Evolutionary conservation across 2,329 filamentous ascomycete species (phyloP), one percentile per base, ranked within the genome.

Genomic region (Exophiala dermatitidis): DNA sequence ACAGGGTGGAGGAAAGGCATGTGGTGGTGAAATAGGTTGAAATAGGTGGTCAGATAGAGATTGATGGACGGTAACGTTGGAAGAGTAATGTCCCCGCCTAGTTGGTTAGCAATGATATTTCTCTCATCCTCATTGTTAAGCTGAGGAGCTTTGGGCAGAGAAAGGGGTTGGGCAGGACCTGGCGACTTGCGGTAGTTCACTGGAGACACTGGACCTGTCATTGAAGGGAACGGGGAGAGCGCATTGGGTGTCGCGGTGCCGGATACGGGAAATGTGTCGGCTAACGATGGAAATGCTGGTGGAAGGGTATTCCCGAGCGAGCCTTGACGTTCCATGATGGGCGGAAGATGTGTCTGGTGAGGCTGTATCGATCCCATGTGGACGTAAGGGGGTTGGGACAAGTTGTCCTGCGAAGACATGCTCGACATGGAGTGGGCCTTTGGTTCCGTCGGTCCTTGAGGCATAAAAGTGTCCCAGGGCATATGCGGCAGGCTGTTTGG

Each of bases 21-120:
- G 67, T 98, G 93, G 65, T 95, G 93, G 67, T 98, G 93, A 72
- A 97, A 98, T 65, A 96, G 77, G 68, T 88, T 90, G 71, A 97
- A 98, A 76, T 97, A 98, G 1, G 91, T 95, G 56, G 90, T 88
- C 58, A 98, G 76, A 70, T 95, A 95, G 59, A 90, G 83, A 72
- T 98, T 97, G 68, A 97, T 74, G 2, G 88, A 86, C 34, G 83
- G 79, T 34, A 90, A 78, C 61, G 80, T 84, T 4, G 93, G 93
- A 43, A 97, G 79, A 60, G 89, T 86, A 77, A 97, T 96, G 53
- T 87, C 90, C 52, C 94, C 89, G 43, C 86, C 84, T 65, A 84
- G 84, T 65, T 95, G 88, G 61, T 78, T 84, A 68, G 97, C 91
- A 63, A 95, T 76, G 57, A 97, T 89, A 66, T 85, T 85, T 63